Conservation (phyloP, 75 land plant genomes). For the Cupressus sempervirens region DNA sequence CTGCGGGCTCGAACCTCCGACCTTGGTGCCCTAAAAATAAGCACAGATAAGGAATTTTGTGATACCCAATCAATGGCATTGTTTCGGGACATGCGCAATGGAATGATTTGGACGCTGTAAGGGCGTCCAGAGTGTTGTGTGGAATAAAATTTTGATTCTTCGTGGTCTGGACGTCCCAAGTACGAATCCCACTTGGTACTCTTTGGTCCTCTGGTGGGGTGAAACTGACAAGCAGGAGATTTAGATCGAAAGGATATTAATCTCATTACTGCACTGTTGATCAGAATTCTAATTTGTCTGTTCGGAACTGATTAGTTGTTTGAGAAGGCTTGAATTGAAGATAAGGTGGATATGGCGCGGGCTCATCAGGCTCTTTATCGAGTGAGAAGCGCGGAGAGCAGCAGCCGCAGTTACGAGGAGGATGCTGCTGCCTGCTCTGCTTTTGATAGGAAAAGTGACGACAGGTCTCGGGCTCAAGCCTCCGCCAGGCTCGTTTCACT, state of each 20-base stretch:
- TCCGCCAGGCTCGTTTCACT: slow-evolving; percentile 5
- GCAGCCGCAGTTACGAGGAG: slow-evolving; percentile 7
- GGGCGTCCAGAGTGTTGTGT: not conserved
- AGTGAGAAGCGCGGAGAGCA: not conserved
- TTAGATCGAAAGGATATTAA: not conserved
- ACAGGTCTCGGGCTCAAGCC: not conserved
- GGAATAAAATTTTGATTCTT: not conserved
- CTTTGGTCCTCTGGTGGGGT: not conserved
- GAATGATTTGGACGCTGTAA: not conserved
- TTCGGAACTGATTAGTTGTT: not conserved
- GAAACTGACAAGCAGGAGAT: not conserved
- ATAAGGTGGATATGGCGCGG: not conserved
- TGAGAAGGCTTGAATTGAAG: not conserved
- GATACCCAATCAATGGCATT: not conserved
- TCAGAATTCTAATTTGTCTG: not conserved
- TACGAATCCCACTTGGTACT: not conserved
- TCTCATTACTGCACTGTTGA: not conserved
- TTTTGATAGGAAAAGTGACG: not conserved
- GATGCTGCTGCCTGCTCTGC: slow-evolving; percentile 2
- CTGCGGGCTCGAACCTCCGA: not conserved
- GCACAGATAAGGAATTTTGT: not conserved
- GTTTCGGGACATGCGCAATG: not conserved
- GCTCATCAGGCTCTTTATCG: not conserved
- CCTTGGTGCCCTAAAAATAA: not conserved
- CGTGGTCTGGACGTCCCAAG: not conserved